Evolutionary conservation across 225 moss, liverwort and hornwort species (phyloP).

Genomic region (Antitrichia curtipendula): DNA sequence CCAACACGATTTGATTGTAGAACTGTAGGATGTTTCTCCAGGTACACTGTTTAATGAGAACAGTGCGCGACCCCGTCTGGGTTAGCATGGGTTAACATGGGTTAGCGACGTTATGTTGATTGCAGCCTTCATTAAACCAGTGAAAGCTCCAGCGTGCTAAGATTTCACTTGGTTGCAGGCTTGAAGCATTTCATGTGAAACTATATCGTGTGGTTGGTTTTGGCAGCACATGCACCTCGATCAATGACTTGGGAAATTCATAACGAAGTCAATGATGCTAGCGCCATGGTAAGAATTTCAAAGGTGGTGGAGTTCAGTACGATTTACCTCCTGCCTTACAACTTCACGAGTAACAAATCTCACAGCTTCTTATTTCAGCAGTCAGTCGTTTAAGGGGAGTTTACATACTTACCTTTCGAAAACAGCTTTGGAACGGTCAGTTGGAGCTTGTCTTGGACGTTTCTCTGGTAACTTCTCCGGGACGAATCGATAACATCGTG

Average conservation of each 20-base stretch:
- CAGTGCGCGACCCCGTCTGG: neutral
- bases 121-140: neutral
- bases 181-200: neutral
- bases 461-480: neutral
- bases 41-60: neutral
- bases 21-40: neutral
- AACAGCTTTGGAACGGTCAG: neutral
- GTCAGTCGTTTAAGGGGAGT: neutral
- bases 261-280: neutral
- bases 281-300: neutral
- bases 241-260: too few relatives aligned
- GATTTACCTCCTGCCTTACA: too few relatives aligned
- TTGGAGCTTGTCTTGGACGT: neutral
- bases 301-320: neutral
- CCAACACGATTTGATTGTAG: neutral
- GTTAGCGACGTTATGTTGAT: too few relatives aligned
- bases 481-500: too few relatives aligned
- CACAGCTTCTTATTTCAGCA: neutral
- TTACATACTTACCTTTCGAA: neutral
- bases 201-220: neutral
- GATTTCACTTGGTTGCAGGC: neutral
- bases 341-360: too few relatives aligned
- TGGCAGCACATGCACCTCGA: neutral
- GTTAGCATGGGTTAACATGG: neutral
- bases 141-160: neutral